Evolutionary conservation across 805 yeast species (phyloP).

Genomic region (Yamadazyma olivae): DNA sequence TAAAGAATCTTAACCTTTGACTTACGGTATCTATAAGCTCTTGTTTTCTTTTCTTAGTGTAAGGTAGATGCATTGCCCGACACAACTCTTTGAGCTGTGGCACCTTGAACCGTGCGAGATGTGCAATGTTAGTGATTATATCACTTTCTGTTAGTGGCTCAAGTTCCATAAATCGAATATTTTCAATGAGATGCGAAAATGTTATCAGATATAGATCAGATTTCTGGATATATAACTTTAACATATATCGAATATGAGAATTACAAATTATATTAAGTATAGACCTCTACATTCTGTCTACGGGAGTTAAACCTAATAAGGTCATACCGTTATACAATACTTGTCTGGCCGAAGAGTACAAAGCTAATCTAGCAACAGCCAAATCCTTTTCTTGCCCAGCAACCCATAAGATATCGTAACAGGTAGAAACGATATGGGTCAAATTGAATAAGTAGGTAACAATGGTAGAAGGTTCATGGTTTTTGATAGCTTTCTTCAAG

Average conservation of each 20-base stretch:
- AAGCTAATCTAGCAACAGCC: slow-evolving; percentile 87
- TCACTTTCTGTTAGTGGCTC: too few relatives aligned
- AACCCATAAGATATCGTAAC: slow-evolving; percentile 95
- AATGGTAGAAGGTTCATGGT: slow-evolving; percentile 87
- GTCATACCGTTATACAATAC: slow-evolving; percentile 87
- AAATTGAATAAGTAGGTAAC: slow-evolving; percentile 91
- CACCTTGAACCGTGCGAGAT: slow-evolving; percentile 32
- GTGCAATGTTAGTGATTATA: too few relatives aligned
- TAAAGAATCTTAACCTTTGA: background rate
- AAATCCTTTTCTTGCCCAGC: slow-evolving; percentile 89
- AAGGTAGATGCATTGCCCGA: slow-evolving; percentile 26
- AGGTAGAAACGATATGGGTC: slow-evolving; percentile 92
- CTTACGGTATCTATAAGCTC: slow-evolving; percentile 44
- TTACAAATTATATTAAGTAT: too few relatives aligned
- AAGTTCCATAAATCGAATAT: too few relatives aligned
- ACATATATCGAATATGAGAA: too few relatives aligned
- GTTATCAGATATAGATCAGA: too few relatives aligned
- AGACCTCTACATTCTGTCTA: slow-evolving; percentile 88
- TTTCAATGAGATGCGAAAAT: too few relatives aligned
- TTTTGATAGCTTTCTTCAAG: slow-evolving; percentile 76
- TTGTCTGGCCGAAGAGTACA: slow-evolving; percentile 86
- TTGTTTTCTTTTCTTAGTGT: slow-evolving; percentile 57
- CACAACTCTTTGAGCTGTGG: slow-evolving; percentile 44
- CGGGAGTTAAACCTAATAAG: slow-evolving; percentile 93
- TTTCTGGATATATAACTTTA: too few relatives aligned